Evolutionary conservation across 306 rosid species (phyloP).

Genomic region (Nissolia schottii): DNA sequence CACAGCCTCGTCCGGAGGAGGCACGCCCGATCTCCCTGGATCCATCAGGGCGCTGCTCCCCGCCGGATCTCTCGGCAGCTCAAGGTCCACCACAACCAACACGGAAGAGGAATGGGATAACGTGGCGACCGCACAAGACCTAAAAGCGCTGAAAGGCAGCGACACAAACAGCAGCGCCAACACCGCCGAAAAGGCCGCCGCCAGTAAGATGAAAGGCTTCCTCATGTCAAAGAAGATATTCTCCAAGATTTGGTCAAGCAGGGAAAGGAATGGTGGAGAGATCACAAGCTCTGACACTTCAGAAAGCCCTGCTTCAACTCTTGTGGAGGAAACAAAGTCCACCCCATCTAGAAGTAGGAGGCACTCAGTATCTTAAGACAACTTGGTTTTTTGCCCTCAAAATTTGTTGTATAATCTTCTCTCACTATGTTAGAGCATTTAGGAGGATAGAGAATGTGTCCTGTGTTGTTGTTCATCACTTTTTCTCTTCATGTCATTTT

Average conservation of each 20-base stretch:
- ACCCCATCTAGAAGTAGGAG: slow-evolving; percentile 85
- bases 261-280: slow-evolving; percentile 71
- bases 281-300: slow-evolving; percentile 88
- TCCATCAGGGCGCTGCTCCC: slow-evolving; percentile 63
- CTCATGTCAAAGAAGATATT: slow-evolving; percentile 63
- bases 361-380: slow-evolving; percentile 62
- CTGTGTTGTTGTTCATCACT: too few species aligned
- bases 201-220: slow-evolving; percentile 58
- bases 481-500: slow-evolving; percentile 43
- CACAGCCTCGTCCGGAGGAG: slow-evolving; percentile 48
- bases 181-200: slow-evolving; percentile 41
- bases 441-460: slow-evolving; percentile 52
- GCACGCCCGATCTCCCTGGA: slow-evolving; percentile 61
- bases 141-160: slow-evolving; percentile 55
- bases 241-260: slow-evolving; percentile 88
- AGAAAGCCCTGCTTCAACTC: slow-evolving; percentile 81
- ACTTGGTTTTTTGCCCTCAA: slow-evolving; percentile 14
- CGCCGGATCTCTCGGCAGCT: slow-evolving; percentile 72
- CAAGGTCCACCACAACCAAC: slow-evolving; percentile 80
- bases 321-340: slow-evolving; percentile 76
- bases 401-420: slow-evolving; percentile 39
- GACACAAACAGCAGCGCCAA: slow-evolving; percentile 13
- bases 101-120: slow-evolving; percentile 89
- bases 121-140: slow-evolving; percentile 62
- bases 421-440: slow-evolving; percentile 34